A percentile compares a stretch with the other conserved stretches of the same genome.
Evolutionary conservation across 148 eudicot species (phyloP).

Genomic region (Selenicereus undatus): DNA sequence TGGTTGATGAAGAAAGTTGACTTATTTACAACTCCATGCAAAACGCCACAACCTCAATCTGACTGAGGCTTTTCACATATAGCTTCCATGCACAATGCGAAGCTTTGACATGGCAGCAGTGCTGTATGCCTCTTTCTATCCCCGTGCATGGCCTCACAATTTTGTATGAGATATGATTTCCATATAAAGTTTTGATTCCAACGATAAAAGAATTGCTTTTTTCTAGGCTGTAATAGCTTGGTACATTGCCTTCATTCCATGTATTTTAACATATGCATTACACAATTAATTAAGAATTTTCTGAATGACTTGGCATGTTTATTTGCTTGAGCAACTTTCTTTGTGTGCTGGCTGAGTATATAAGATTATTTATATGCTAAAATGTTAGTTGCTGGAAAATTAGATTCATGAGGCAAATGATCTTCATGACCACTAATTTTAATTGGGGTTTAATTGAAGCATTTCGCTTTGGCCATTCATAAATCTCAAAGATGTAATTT

Average conservation of each 20-base stretch:
- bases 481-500: too few relatives aligned
- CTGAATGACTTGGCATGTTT: background rate
- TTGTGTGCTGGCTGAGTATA: background rate
- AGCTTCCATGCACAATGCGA: background rate
- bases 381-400: background rate
- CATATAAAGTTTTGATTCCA: background rate
- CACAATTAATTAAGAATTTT: background rate
- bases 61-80: background rate
- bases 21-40: background rate
- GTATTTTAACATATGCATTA: background rate
- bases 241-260: background rate
- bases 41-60: background rate
- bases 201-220: background rate
- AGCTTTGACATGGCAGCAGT: conserved; percentile 4
- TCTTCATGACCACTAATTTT: background rate
- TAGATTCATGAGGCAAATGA: background rate
- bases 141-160: background rate
- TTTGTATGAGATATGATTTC: conserved; percentile 7
- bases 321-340: background rate
- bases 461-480: too few relatives aligned
- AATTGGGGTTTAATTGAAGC: background rate
- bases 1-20: background rate
- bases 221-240: background rate
- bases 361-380: background rate
- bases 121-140: conserved; percentile 21